A percentile compares a stretch with the other conserved stretches of the same genome.
Evolutionary conservation across 2,329 filamentous ascomycete species (phyloP).

Genomic region (Xylaria arbuscula): DNA sequence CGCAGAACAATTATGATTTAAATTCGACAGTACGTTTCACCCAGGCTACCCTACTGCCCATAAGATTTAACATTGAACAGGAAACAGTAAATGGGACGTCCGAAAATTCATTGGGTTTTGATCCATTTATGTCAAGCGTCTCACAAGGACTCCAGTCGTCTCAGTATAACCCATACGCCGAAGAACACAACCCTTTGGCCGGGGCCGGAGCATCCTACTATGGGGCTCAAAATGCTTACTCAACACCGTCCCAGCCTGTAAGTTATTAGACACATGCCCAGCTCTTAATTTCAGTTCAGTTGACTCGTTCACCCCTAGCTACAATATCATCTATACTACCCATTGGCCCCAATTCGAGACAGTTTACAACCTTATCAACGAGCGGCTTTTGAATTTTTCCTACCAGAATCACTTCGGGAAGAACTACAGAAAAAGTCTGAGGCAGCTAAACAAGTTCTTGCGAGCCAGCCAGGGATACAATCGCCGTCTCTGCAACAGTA

Average conservation of each 20-base stretch:
- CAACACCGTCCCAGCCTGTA: conserved; percentile 70
- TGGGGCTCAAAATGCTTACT: conserved; percentile 64
- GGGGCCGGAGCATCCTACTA: conserved; percentile 73
- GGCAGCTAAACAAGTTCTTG: conserved; percentile 84
- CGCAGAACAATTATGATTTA: conserved; percentile 64
- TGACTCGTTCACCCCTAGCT: conserved; percentile 59
- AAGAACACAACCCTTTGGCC: conserved; percentile 72
- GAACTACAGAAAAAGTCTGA: conserved; percentile 90
- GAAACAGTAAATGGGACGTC: conserved; percentile 45
- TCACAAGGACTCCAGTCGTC: conserved; percentile 62
- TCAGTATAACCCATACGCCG: conserved; percentile 80
- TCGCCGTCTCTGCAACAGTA: conserved; percentile 87
- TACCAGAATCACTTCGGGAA: conserved; percentile 86
- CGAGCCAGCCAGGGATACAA: conserved; percentile 69
- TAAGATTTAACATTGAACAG: conserved; percentile 41
- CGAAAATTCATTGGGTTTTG: conserved; percentile 59
- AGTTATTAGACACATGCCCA: conserved; percentile 40
- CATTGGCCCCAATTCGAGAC: conserved; percentile 77
- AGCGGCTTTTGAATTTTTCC: conserved; percentile 89
- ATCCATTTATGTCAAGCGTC: conserved; percentile 72
- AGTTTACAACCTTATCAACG: conserved; percentile 87
- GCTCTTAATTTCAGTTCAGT: conserved; percentile 1
- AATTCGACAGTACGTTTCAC: conserved; percentile 58
- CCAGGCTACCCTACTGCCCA: background rate
- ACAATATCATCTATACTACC: conserved; percentile 93